Percentiles rank a stretch among this genome's conserved stretches.
Conservation (phyloP, 176 grass and related monocot species). For the Tillandsia fasciculata region DNA sequence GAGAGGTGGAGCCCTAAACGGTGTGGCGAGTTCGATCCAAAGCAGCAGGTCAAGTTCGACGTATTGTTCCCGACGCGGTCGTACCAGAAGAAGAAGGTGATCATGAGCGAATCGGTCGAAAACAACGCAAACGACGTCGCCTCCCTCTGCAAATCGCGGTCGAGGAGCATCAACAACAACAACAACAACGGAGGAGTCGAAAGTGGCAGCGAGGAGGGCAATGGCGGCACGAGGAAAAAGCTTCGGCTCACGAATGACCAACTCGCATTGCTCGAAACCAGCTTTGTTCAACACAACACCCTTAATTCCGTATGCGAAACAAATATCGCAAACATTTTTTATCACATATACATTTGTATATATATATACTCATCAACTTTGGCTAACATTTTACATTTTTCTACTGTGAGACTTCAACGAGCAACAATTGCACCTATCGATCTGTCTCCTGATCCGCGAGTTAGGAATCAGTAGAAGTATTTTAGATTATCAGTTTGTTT, state of each 20-base stretch:
- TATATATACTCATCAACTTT: background rate
- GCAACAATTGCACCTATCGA: too few relatives aligned
- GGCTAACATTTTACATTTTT: background rate
- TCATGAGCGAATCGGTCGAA: too few relatives aligned
- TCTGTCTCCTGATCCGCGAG: too few relatives aligned
- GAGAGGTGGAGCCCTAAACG: conserved; percentile 6
- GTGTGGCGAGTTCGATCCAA: too few relatives aligned
- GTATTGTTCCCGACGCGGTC: background rate
- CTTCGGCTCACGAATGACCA: conserved; percentile 28
- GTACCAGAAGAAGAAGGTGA: too few relatives aligned
- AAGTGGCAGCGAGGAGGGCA: background rate
- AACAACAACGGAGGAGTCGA: background rate
- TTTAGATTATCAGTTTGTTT: too few relatives aligned
- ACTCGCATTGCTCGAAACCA: conserved; percentile 11
- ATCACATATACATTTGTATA: background rate
- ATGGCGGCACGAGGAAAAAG: conserved; percentile 21
- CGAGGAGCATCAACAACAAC: too few relatives aligned
- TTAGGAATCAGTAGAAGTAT: too few relatives aligned
- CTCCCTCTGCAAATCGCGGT: too few relatives aligned
- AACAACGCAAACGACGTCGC: too few relatives aligned
- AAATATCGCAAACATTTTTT: background rate
- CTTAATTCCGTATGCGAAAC: conserved; percentile 27
- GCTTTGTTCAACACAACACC: conserved; percentile 14
- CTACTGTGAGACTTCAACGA: too few relatives aligned
- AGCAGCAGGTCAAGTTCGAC: background rate